Percentiles rank a stretch among this genome's conserved stretches.
Conservation (phyloP, 2,329 filamentous ascomycete species). For the Ilyonectria mors-panacis region DNA sequence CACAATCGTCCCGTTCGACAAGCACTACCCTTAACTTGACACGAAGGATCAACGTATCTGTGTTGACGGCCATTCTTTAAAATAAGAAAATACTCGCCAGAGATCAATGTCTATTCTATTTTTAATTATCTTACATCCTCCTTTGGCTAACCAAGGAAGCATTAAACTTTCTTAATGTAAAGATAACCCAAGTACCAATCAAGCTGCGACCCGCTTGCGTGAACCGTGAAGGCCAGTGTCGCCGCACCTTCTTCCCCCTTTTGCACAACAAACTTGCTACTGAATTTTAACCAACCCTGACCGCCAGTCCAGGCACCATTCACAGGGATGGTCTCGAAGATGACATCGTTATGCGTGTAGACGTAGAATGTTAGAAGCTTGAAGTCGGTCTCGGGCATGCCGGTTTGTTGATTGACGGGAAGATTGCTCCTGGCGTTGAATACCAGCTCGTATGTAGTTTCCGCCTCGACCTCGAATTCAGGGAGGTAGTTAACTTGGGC, state of each 20-base stretch:
- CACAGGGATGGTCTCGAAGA: background rate
- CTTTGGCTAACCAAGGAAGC: background rate
- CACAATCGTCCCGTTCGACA: too few species aligned
- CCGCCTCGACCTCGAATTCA: background rate
- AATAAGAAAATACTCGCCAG: background rate
- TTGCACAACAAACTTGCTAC: background rate
- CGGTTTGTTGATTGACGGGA: background rate
- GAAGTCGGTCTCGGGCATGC: slow-evolving; percentile 1
- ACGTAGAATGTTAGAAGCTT: background rate
- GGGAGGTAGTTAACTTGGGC: background rate
- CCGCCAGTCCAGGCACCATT: background rate
- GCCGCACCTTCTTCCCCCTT: background rate
- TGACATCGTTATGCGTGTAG: background rate
- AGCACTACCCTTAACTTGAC: too few species aligned
- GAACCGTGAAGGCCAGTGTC: background rate
- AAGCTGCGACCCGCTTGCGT: background rate
- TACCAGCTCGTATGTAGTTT: background rate
- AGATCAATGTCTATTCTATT: slow-evolving; percentile 1
- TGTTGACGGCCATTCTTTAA: too few species aligned
- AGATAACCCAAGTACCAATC: slow-evolving; percentile 2
- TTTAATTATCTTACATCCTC: background rate
- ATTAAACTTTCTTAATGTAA: background rate
- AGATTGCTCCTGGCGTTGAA: background rate
- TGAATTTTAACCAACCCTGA: background rate
- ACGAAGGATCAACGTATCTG: too few species aligned